Base-by-base conservation (phyloP, 2,329 filamentous ascomycete genomes). In the Corniculantispora saksenae region DNA sequence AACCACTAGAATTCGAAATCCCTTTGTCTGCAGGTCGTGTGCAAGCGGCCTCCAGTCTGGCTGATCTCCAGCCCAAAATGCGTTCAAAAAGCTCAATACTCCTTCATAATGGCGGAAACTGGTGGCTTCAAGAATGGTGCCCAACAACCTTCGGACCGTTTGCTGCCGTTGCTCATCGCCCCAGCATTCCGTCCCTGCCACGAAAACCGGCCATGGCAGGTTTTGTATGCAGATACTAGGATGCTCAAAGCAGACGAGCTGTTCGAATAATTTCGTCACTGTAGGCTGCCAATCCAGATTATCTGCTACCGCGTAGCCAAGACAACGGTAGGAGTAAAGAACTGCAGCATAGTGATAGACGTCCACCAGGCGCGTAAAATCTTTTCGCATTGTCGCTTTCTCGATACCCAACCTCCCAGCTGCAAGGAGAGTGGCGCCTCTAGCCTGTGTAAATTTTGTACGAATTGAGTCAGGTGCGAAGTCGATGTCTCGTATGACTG, bases 171-270 rank as follows among this genome's bases (percentile, higher is more conserved):
- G 63, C 27, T 43, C 61, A 27, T 72, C 62, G 3, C 67, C 70
- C 50, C 73, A 64, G n/a, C 69, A 70, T 54, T 72, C 72, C 7
- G 69, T 70, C 0, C 73, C 73, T 1, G 73, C 73, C 10, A 75
- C 69, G 40, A 75, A 74, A 5, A 69, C 66, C 1, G 73, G 72
- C 73, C 73, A 75, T 0, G 72, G 70, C 25, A 75, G 66, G 51
- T 74, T 75, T 38, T 74, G 73, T 3, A 72, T 66, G 63, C 70
- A 73, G 7, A 68, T 48, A 6, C 69, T 65, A 6, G 66, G 53
- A 7, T 72, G 68, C 40, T 73, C 70, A n/a, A 74, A 66, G 8
- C 67, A 62, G 0, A 60, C 54, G 5, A 74, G 67, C 55, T 69
- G 69, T 29, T 69, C 69, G 38, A 72, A 71, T 23, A 73, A 64